A percentile compares a stretch with the other conserved stretches of the same genome.
Evolutionary conservation across 106 monocot species (phyloP).

Genomic region (Allium fistulosum): DNA sequence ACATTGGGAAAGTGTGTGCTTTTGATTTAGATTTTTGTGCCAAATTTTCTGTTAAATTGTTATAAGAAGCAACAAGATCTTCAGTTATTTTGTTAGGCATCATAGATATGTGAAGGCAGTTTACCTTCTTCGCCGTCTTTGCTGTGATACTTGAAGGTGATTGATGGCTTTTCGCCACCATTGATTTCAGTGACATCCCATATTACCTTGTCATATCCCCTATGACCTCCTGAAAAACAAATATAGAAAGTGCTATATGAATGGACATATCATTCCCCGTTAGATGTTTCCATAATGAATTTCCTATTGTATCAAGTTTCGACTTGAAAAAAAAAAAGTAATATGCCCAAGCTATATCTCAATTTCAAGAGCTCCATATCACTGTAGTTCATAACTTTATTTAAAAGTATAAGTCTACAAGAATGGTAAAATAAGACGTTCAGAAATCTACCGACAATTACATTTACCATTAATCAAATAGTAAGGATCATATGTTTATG

Average conservation of each 20-base stretch:
- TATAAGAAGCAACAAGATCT: not conserved
- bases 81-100: not conserved
- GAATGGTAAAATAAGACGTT: no score
- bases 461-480: no score
- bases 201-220: conserved; percentile 62
- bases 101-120: no score
- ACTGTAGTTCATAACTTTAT: no score
- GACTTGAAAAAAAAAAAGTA: not conserved
- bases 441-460: no score
- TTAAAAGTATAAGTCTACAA: no score
- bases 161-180: conserved; percentile 39
- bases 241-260: not conserved
- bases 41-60: not conserved
- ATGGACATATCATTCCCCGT: not conserved
- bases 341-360: no score
- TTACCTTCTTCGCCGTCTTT: conserved; percentile 69
- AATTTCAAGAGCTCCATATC: no score
- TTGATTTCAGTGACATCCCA: conserved; percentile 49
- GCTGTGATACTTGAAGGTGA: conserved; percentile 55
- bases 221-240: conserved; percentile 36
- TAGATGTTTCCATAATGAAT: not conserved
- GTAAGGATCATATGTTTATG: no score
- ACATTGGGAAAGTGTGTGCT: no score
- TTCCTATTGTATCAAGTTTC: not conserved
- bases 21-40: not conserved